phyloP scores from a whole-genome alignment of 2,329 filamentous ascomycete genomes.

The Clonostachys sp. region DNA sequence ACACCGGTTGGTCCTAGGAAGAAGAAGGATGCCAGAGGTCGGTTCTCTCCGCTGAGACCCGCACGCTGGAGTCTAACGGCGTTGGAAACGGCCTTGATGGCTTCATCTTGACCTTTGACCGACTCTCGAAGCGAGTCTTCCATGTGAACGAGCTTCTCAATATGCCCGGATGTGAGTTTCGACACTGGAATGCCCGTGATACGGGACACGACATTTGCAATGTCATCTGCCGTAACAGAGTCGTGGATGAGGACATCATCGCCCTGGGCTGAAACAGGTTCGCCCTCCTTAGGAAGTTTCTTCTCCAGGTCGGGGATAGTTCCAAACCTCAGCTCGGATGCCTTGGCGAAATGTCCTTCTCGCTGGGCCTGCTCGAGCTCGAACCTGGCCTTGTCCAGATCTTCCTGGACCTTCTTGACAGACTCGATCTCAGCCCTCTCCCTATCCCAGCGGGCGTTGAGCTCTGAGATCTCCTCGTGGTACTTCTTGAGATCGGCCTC shows the following conservation, averaged over 20 bases:
- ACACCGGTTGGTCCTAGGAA: conserved; percentile 96
- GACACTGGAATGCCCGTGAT: conserved; percentile 90
- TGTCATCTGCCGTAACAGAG: conserved; percentile 91
- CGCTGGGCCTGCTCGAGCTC: conserved; percentile 86
- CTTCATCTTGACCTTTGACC: conserved; percentile 91
- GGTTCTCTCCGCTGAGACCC: conserved; percentile 85
- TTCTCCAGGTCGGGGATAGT: conserved; percentile 77
- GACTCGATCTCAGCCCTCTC: conserved; percentile 81
- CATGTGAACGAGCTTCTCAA: conserved; percentile 94
- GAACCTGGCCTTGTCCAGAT: conserved; percentile 80
- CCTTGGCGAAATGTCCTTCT: conserved; percentile 81
- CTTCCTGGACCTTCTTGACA: conserved; percentile 81
- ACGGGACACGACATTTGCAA: conserved; percentile 84
- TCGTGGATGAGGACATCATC: conserved; percentile 73
- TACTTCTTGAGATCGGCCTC: conserved; percentile 71
- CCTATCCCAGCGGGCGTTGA: conserved; percentile 85
- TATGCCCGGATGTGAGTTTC: conserved; percentile 88
- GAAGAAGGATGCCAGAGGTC: conserved; percentile 92
- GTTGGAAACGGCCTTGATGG: conserved; percentile 83
- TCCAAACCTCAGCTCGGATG: conserved; percentile 87
- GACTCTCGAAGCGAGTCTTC: conserved; percentile 81
- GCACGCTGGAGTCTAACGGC: conserved; percentile 92
- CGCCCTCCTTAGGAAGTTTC: conserved; percentile 72
- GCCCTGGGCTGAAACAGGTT: conserved; percentile 26
- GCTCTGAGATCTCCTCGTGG: conserved; percentile 68